phyloP scores from a whole-genome alignment of 2,329 filamentous ascomycete genomes.

The Pseudofabraea citricarpa region DNA sequence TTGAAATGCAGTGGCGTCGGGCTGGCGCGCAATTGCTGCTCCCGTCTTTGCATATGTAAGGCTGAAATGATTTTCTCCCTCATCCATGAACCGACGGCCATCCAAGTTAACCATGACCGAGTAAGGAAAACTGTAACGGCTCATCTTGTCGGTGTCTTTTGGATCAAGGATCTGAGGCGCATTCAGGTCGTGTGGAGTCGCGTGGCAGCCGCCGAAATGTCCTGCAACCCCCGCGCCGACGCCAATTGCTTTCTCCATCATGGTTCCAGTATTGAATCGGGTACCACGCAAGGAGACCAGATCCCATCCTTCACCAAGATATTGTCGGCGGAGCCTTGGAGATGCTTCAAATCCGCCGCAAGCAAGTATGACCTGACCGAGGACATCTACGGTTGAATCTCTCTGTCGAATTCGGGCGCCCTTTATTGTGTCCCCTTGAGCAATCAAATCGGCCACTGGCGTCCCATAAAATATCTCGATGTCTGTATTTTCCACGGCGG shows the following conservation, averaged over 20 bases:
- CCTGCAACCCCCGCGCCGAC: constrained; percentile 46
- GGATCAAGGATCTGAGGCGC: constrained; percentile 48
- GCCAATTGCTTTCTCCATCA: constrained; percentile 44
- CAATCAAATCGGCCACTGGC: constrained; percentile 50
- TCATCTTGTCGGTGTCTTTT: constrained; percentile 56
- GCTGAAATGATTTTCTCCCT: constrained; percentile 59
- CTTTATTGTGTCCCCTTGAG: constrained; percentile 36
- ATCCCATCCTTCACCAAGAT: constrained; percentile 56
- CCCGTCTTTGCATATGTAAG: constrained; percentile 64
- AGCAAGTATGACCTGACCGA: constrained; percentile 52
- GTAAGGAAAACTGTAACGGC: constrained; percentile 61
- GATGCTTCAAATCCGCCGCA: constrained; percentile 61
- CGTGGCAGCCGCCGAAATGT: constrained; percentile 59
- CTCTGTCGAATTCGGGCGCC: constrained; percentile 53
- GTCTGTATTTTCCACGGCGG: no score
- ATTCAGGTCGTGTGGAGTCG: constrained; percentile 58
- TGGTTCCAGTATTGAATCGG: constrained; percentile 56
- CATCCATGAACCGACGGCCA: constrained; percentile 58
- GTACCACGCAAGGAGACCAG: constrained; percentile 55
- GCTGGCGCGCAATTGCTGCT: constrained; percentile 52
- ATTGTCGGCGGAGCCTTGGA: constrained; percentile 45
- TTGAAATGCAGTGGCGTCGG: constrained; percentile 53
- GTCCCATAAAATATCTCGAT: no score
- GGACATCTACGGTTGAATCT: no score
- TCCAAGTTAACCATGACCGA: constrained; percentile 59